Conservation (phyloP, 345 rosid species). For the Ceriops tagal region DNA sequence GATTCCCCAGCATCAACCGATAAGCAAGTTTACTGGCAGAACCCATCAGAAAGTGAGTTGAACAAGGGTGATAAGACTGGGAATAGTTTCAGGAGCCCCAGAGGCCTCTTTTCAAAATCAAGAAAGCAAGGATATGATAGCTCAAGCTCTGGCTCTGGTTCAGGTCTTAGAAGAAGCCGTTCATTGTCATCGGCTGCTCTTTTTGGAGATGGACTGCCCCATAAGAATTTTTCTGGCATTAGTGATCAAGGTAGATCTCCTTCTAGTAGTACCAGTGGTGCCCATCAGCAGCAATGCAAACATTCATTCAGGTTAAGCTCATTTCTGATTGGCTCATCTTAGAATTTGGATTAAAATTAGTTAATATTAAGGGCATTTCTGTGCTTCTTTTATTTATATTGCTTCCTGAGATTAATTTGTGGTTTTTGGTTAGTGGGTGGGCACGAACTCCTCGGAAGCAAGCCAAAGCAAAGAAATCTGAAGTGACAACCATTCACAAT, state of each 20-base stretch:
- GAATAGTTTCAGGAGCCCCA: slow-evolving; percentile 34
- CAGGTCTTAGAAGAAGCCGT: slow-evolving; percentile 74
- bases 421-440: slow-evolving; percentile 29
- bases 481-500: slow-evolving; percentile 27
- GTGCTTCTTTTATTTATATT: background rate
- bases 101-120: slow-evolving; percentile 40
- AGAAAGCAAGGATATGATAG: slow-evolving; percentile 46
- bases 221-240: slow-evolving; percentile 28
- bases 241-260: slow-evolving; percentile 46
- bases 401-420: slow-evolving; percentile 10
- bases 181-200: slow-evolving; percentile 71
- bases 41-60: slow-evolving; percentile 32
- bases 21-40: slow-evolving; percentile 44
- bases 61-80: slow-evolving; percentile 33
- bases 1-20: slow-evolving; percentile 39
- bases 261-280: slow-evolving; percentile 21
- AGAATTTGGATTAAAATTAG: background rate
- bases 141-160: slow-evolving; percentile 31
- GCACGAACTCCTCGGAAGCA: slow-evolving; percentile 53
- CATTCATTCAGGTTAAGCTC: slow-evolving; percentile 48
- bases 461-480: slow-evolving; percentile 46
- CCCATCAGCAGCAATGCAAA: slow-evolving; percentile 30
- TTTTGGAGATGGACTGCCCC: slow-evolving; percentile 40
- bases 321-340: slow-evolving; percentile 13
- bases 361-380: slow-evolving; percentile 2